Evolutionary conservation across 805 yeast genomes (phyloP).

Genomic region (Candida boleticola): DNA sequence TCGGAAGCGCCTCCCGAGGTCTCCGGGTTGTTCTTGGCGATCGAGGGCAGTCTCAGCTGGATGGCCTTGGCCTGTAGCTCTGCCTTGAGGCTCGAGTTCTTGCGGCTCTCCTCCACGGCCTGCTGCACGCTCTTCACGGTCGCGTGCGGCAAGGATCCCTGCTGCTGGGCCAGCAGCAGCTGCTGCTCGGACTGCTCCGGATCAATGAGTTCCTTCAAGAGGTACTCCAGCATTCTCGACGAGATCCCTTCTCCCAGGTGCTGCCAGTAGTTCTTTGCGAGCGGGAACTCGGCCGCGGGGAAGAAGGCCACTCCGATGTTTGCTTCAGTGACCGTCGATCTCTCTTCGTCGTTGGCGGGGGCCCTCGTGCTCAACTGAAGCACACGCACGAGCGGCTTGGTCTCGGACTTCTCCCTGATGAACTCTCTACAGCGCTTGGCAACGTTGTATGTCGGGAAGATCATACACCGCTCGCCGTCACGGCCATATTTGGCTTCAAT

Average conservation of each 20-base stretch:
- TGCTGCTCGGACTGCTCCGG: background rate
- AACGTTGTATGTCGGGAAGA: conserved; percentile 73
- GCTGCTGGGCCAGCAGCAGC: background rate
- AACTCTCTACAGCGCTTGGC: conserved; percentile 87
- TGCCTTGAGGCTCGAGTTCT: conserved; percentile 19
- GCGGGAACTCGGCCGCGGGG: conserved; percentile 52
- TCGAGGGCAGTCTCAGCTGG: conserved; percentile 31
- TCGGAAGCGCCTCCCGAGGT: conserved; percentile 16
- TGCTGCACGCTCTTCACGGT: background rate
- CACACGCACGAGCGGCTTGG: conserved; percentile 48
- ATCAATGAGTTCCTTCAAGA: conserved; percentile 55
- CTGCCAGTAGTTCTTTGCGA: conserved; percentile 93
- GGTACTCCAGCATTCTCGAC: conserved; percentile 84
- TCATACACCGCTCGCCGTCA: conserved; percentile 69
- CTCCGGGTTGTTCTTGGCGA: conserved; percentile 9
- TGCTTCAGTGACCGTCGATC: conserved; percentile 58
- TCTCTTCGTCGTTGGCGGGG: conserved; percentile 60
- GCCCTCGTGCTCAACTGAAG: conserved; percentile 71
- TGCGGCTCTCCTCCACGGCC: background rate
- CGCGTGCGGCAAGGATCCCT: background rate
- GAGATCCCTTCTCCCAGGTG: conserved; percentile 97
- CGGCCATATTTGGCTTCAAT: conserved; percentile 73
- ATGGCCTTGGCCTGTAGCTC: conserved; percentile 35
- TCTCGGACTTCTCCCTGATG: conserved; percentile 45
- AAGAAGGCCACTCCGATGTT: conserved; percentile 79